Percentiles rank a stretch among this genome's conserved stretches.
Evolutionary conservation across 768 basidiomycete genomes (phyloP).

Genomic region (Leccinum arenicola): DNA sequence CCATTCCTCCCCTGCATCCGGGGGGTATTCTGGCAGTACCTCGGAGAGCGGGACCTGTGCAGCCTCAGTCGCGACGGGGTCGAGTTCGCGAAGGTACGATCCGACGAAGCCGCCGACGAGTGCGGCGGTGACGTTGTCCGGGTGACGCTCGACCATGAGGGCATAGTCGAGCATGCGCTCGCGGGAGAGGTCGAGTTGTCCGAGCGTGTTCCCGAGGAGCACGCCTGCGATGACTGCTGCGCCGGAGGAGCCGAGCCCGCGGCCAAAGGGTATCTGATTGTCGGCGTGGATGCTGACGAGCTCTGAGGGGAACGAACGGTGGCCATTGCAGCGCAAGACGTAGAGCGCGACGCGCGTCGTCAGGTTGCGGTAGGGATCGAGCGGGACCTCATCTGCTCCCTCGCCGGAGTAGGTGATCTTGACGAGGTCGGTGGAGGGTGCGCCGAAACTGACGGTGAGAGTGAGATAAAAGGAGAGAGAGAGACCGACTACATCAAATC

Average conservation of each 20-base stretch:
- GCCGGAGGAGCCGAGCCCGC: slow-evolving; percentile 95
- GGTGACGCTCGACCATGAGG: slow-evolving; percentile 98
- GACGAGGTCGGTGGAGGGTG: slow-evolving; percentile 47
- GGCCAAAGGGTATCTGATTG: slow-evolving; percentile 97
- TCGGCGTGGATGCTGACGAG: slow-evolving; percentile 66
- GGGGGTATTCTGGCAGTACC: slow-evolving; percentile 93
- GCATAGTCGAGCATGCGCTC: slow-evolving; percentile 90
- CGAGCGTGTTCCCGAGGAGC: slow-evolving; percentile 82
- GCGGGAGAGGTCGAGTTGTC: slow-evolving; percentile 61
- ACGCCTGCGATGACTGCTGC: slow-evolving; percentile 99
- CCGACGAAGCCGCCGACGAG: slow-evolving; percentile 97
- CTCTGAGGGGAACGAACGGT: slow-evolving; percentile 71
- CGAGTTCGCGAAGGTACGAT: slow-evolving; percentile 89
- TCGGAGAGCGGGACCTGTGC: slow-evolving; percentile 93
- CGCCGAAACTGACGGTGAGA: slow-evolving; percentile 55
- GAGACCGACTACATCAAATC: slow-evolving; percentile 99
- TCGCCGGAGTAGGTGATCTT: slow-evolving; percentile 80
- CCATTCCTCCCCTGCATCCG: slow-evolving; percentile 91
- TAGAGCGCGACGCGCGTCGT: slow-evolving; percentile 97
- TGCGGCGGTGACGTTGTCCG: slow-evolving; percentile 98
- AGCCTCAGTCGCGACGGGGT: slow-evolving; percentile 73
- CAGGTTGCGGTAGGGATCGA: slow-evolving; percentile 95
- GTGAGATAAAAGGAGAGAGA: slow-evolving; percentile 86
- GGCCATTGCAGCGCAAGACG: slow-evolving; percentile 85
- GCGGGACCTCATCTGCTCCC: slow-evolving; percentile 87